Percentiles rank a stretch among this genome's conserved stretches.
Conservation (phyloP, 2,329 filamentous ascomycete species). For the Aspergillus novoparasiticus region DNA sequence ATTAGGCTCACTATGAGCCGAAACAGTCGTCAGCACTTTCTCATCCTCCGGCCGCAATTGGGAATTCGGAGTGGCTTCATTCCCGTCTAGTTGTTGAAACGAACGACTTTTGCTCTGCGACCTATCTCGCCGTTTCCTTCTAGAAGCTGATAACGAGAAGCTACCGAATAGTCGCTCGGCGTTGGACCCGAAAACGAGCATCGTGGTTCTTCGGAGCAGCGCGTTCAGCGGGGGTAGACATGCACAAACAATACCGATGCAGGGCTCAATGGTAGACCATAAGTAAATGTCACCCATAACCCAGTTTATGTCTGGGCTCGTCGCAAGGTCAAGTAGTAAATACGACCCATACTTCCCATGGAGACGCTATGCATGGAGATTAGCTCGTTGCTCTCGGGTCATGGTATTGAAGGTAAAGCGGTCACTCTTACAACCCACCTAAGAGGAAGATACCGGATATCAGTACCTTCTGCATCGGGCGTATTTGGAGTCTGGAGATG, state of each 20-base stretch:
- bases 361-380: not conserved
- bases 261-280: not conserved
- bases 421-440: not conserved
- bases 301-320: not conserved
- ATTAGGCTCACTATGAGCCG: not conserved
- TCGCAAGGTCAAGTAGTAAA: not conserved
- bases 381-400: not conserved
- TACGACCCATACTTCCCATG: not conserved
- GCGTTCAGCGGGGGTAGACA: conserved; percentile 1
- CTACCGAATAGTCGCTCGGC: not conserved
- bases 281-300: not conserved
- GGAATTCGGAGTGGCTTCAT: not conserved
- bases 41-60: not conserved
- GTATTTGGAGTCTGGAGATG: not conserved
- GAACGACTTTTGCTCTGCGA: not conserved
- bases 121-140: not conserved
- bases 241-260: not conserved
- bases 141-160: not conserved
- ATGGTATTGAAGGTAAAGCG: not conserved
- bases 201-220: not conserved
- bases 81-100: not conserved
- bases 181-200: not conserved
- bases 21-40: not conserved
- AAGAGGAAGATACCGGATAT: not conserved
- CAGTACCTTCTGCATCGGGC: not conserved